Conservation (phyloP, 2,329 filamentous ascomycete species). For the Botrytis sinoallii region DNA sequence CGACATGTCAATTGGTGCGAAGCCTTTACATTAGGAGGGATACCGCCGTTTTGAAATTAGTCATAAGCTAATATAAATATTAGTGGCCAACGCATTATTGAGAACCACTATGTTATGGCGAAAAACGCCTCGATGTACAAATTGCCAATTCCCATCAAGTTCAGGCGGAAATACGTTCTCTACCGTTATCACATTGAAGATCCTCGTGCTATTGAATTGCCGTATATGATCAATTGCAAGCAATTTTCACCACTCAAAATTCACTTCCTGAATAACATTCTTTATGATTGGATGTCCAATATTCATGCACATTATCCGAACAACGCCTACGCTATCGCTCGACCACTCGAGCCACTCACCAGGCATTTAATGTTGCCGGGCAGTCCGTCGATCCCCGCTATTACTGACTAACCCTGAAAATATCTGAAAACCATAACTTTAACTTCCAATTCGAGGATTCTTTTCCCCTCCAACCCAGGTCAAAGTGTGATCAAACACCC, state of each 20-base stretch:
- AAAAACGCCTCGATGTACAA: not conserved
- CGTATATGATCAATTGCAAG: constrained; percentile 5
- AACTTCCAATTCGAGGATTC: constrained; percentile 19
- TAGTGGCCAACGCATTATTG: constrained; percentile 8
- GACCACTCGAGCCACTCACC: constrained; percentile 5
- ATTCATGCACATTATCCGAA: not conserved
- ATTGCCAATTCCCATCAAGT: constrained; percentile 5
- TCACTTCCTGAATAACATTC: not conserved
- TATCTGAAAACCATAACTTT: constrained; percentile 8
- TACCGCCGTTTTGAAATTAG: not conserved
- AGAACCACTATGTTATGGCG: not conserved
- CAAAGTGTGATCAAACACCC: constrained; percentile 18
- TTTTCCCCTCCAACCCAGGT: constrained; percentile 14
- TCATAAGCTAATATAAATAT: not conserved
- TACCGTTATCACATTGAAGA: not conserved
- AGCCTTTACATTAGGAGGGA: not conserved
- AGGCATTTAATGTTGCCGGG: constrained; percentile 11
- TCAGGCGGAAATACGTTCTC: not conserved
- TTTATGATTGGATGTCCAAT: not conserved
- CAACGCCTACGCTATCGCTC: constrained; percentile 1
- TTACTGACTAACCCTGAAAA: constrained; percentile 20
- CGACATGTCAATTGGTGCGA: not conserved
- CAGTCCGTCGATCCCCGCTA: constrained; percentile 17
- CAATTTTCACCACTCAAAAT: not conserved
- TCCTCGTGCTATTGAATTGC: constrained; percentile 5